A percentile compares a stretch with the other conserved stretches of the same genome.
phyloP scores from a whole-genome alignment of 2,329 filamentous ascomycete genomes.

The Penicillium crustosum region DNA sequence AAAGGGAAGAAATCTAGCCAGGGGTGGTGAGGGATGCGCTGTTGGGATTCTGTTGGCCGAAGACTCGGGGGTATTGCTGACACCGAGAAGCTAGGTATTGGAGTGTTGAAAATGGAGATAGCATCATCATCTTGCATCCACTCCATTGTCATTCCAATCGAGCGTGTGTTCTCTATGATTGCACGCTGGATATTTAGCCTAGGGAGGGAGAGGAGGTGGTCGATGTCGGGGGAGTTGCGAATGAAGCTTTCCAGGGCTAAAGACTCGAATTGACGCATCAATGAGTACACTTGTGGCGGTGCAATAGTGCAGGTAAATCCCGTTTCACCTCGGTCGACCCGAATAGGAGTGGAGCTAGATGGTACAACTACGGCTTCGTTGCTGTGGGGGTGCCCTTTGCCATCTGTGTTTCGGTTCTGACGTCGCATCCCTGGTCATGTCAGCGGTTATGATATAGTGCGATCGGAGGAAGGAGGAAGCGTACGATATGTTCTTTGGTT shows the following conservation, averaged over 20 bases:
- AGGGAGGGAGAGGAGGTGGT: constrained; percentile 30
- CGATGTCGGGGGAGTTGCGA: constrained; percentile 14
- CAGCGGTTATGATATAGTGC: background rate
- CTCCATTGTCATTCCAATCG: constrained; percentile 22
- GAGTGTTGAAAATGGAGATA: constrained; percentile 21
- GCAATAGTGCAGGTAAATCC: constrained; percentile 4
- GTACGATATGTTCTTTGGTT: constrained; percentile 21
- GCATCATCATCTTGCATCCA: constrained; percentile 18
- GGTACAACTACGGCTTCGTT: too few relatives aligned
- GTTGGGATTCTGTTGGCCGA: constrained; percentile 38
- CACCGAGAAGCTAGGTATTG: constrained; percentile 4
- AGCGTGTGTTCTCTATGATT: constrained; percentile 24
- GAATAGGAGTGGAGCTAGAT: background rate
- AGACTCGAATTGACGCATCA: constrained; percentile 7
- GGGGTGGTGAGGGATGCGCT: constrained; percentile 34
- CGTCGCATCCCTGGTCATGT: background rate
- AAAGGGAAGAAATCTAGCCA: constrained; percentile 48
- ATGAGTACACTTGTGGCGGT: background rate
- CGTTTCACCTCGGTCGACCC: background rate
- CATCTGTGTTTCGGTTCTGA: background rate
- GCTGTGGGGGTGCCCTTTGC: background rate
- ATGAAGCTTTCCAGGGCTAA: constrained; percentile 9
- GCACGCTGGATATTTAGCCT: constrained; percentile 30
- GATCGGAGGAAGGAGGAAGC: background rate
- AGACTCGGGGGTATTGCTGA: constrained; percentile 26